Evolutionary conservation across 768 basidiomycete species (phyloP), one percentile per base, ranked within the genome.

Genomic region (Russula griseocarnosa): DNA sequence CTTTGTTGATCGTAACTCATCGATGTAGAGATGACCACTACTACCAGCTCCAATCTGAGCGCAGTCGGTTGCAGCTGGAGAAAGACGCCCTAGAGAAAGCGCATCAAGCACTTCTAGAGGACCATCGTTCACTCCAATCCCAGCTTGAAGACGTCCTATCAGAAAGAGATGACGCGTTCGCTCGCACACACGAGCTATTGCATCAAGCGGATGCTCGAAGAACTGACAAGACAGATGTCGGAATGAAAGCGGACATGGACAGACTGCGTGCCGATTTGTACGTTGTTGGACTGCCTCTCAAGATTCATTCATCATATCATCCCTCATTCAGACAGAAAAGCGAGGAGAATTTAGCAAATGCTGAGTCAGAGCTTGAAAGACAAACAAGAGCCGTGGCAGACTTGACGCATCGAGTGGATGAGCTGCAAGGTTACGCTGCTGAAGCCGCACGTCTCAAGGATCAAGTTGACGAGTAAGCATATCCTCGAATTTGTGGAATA

Each of bases 401-500:
- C 26, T 76, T 96, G 67, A 90, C 85, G 4, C 83, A 83, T 69
- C 90, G 85, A 72, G 83, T 89, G 24, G 92, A 93, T 54, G 93
- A 98, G 40, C 78, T 97, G 24, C 88, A 91, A 73, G 75, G 71
- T 5, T 80, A 83, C 70, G 94, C 93, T 0, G 88, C 90, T 66
- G 86, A 94, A 68, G 87, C 87, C 2, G 82, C 77, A 3, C 84
- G 83, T 67, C 79, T 98, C 62, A 95, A 94, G 72, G 97, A 98
- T 71, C 87, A 95, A 75, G 81, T 98, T 4, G 97, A 99, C 71
- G 97, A 98, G 93, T 95, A 73, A 68, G 86, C 76, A 13, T 20
- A 20, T 14, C 55, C 30, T 50, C 59, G 55, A 61, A 20, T 22
- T 20, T 38, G 53, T 63, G 58, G 53, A 53, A 22, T 46, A 18